Conservation (phyloP, 176 grass and related monocot genomes). For the Triticum monococcum region DNA sequence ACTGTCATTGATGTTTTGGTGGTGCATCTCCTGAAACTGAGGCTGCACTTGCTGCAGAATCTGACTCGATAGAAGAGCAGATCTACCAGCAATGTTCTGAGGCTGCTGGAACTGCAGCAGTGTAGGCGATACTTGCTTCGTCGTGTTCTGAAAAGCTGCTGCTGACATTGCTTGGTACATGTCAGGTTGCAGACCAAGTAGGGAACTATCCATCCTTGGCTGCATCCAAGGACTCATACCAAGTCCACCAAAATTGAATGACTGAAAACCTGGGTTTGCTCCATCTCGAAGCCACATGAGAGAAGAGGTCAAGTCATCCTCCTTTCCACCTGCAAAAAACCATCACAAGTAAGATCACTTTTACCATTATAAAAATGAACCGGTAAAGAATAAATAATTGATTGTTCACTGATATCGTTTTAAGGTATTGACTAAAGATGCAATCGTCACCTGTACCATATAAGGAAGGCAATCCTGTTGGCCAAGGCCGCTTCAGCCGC, state of each 20-base stretch:
- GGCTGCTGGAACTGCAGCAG: slow-evolving; percentile 84
- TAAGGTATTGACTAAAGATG: neutral
- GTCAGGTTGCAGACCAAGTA: slow-evolving; percentile 67
- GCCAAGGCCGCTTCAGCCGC: slow-evolving; percentile 92
- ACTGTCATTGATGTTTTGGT: slow-evolving; percentile 47
- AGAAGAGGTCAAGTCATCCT: slow-evolving; percentile 83
- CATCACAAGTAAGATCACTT: slow-evolving; percentile 16
- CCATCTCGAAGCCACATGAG: slow-evolving; percentile 87
- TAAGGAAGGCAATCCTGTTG: slow-evolving; percentile 79
- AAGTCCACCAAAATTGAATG: slow-evolving; percentile 73
- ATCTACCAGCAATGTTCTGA: slow-evolving; percentile 49
- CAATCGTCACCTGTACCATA: slow-evolving; percentile 47
- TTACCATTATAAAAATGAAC: neutral
- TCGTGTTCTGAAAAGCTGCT: slow-evolving; percentile 42
- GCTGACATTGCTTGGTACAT: slow-evolving; percentile 63
- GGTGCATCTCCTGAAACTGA: slow-evolving; percentile 56
- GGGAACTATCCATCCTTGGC: slow-evolving; percentile 54
- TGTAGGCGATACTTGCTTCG: slow-evolving; percentile 55
- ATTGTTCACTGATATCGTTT: neutral
- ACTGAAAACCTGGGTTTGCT: slow-evolving; percentile 63
- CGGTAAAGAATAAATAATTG: neutral
- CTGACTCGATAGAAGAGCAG: slow-evolving; percentile 53
- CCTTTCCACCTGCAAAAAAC: slow-evolving; percentile 73
- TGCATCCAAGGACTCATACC: slow-evolving; percentile 74
- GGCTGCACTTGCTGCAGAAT: slow-evolving; percentile 64